Conservation (phyloP, 2,329 filamentous ascomycete genomes). For the Paecilomyces niveus region DNA sequence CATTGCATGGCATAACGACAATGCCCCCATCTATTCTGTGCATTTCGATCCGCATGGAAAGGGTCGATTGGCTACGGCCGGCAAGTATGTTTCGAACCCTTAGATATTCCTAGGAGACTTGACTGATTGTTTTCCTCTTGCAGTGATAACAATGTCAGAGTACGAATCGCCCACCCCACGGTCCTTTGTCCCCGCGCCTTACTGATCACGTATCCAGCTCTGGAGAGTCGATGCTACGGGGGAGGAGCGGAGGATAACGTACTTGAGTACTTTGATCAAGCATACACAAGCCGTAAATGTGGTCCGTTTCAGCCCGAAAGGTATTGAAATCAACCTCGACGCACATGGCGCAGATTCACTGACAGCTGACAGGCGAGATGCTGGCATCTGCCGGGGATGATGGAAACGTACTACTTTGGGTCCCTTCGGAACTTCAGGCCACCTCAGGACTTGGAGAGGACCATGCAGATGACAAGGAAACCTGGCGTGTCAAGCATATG, state of each 20-base stretch:
- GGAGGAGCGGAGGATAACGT: constrained; percentile 82
- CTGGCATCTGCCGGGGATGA: constrained; percentile 95
- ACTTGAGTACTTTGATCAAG: constrained; percentile 83
- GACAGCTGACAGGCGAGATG: constrained; percentile 62
- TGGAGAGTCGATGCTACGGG: constrained; percentile 85
- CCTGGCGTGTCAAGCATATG: constrained; percentile 97
- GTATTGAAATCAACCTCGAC: constrained; percentile 39
- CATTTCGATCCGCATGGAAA: constrained; percentile 93
- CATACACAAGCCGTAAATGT: constrained; percentile 98
- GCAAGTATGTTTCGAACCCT: constrained; percentile 48
- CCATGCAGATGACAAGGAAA: constrained; percentile 84
- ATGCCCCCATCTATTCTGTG: constrained; percentile 91
- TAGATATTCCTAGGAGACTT: neutral
- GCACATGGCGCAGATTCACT: constrained; percentile 10
- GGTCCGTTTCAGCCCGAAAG: constrained; percentile 89
- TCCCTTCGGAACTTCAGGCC: constrained; percentile 70
- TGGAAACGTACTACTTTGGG: constrained; percentile 94
- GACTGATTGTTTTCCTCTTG: constrained; percentile 10
- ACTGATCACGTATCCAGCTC: constrained; percentile 52
- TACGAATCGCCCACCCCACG: constrained; percentile 40
- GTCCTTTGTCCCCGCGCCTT: constrained; percentile 11
- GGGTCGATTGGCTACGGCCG: constrained; percentile 84
- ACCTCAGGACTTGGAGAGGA: constrained; percentile 71
- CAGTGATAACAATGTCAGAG: constrained; percentile 85
- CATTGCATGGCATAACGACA: constrained; percentile 98